phyloP scores from a whole-genome alignment of 331 rosid genomes.

The Acacia pycnantha region DNA sequence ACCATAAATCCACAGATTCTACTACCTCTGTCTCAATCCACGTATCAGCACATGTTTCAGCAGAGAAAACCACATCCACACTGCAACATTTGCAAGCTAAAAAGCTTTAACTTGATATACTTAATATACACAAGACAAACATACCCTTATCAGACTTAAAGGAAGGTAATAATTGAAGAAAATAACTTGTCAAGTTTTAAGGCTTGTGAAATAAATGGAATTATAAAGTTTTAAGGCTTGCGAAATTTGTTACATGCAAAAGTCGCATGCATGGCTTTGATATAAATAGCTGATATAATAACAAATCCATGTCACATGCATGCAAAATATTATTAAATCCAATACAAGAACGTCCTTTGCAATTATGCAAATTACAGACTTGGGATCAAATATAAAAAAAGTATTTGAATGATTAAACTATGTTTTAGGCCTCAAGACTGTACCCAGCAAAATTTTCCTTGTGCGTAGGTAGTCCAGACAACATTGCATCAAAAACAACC shows the following conservation, averaged over 20 bases:
- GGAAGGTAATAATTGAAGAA: slow-evolving; percentile 3
- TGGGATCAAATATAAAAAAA: neutral
- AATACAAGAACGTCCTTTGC: slow-evolving; percentile 12
- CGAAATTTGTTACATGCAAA: neutral
- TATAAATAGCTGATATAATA: neutral
- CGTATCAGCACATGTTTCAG: slow-evolving; percentile 83
- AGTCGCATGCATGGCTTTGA: too few relatives aligned
- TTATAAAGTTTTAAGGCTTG: neutral
- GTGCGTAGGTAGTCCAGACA: slow-evolving; percentile 90
- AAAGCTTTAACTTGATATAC: slow-evolving; percentile 27
- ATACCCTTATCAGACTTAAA: neutral
- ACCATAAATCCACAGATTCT: slow-evolving; percentile 13
- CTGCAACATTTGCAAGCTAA: slow-evolving; percentile 53
- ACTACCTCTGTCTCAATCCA: slow-evolving; percentile 96
- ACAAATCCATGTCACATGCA: slow-evolving; percentile 7
- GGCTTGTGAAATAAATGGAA: neutral
- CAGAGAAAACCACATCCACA: slow-evolving; percentile 74
- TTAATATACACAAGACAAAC: neutral
- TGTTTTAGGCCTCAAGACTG: slow-evolving; percentile 23
- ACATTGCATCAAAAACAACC: slow-evolving; percentile 90
- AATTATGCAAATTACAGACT: neutral
- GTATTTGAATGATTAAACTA: slow-evolving; percentile 3
- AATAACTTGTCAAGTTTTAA: neutral
- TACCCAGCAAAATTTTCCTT: slow-evolving; percentile 79
- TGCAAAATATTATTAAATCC: neutral